Evolutionary conservation across 2,329 filamentous ascomycete genomes (phyloP).

Genomic region (Aureobasidium zeae): DNA sequence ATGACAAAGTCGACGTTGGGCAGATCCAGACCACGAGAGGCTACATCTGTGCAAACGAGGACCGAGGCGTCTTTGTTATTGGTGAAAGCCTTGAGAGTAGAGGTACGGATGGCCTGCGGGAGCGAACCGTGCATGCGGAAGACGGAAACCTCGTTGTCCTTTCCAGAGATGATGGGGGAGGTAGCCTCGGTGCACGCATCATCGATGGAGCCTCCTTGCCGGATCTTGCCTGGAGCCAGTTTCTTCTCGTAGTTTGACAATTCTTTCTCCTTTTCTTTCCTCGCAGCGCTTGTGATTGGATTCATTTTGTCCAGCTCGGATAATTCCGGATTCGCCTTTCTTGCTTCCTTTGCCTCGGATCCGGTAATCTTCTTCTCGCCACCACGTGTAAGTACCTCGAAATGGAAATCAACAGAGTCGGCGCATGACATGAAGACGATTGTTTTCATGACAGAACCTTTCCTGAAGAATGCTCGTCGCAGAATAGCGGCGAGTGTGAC

Average conservation of each 20-base stretch:
- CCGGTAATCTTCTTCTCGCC: conserved; percentile 30
- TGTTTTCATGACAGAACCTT: conserved; percentile 88
- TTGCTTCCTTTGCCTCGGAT: conserved; percentile 21
- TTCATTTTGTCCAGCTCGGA: conserved; percentile 20
- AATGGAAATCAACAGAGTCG: conserved; percentile 95
- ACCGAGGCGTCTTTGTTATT: conserved; percentile 65
- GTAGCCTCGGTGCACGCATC: conserved; percentile 51
- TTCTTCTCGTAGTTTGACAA: conserved; percentile 5
- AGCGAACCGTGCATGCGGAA: conserved; percentile 90
- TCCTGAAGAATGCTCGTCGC: conserved; percentile 77
- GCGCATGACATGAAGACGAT: conserved; percentile 96
- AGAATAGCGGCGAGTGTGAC: conserved; percentile 79
- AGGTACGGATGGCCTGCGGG: conserved; percentile 75
- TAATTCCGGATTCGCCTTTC: conserved; percentile 19
- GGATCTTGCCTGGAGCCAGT: conserved; percentile 28
- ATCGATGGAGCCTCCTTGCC: conserved; percentile 33
- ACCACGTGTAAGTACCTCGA: conserved; percentile 60
- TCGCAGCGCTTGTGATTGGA: conserved; percentile 4
- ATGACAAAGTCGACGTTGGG: conserved; percentile 91
- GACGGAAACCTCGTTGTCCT: conserved; percentile 61
- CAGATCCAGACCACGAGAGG: conserved; percentile 88
- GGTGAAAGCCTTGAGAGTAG: conserved; percentile 73
- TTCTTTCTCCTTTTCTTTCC: conserved; percentile 18
- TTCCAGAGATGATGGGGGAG: conserved; percentile 57
- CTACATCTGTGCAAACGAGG: conserved; percentile 88